Base-by-base conservation (phyloP, 2,329 filamentous ascomycete species). In the Ophiostoma ips region DNA sequence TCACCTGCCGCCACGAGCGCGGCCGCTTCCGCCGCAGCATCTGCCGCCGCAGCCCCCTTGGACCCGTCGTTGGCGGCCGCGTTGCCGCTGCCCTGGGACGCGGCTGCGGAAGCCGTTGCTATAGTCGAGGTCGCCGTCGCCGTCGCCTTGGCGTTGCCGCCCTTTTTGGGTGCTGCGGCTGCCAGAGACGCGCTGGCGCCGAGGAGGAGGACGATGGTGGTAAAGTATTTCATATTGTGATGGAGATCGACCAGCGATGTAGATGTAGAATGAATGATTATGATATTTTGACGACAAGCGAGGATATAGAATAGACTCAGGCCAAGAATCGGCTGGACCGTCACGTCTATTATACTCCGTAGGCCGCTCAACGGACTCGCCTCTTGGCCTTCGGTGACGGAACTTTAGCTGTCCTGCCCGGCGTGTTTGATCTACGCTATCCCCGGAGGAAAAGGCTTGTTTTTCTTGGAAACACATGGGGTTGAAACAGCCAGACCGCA, bases 211-310 rank as follows among this genome's bases (percentile, higher is more conserved):
- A 55, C 33, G 41, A 55, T 45, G 18, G 53, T 45, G 46, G 15
- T 49, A 19, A 55, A 34, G 52, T 55, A 55, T 50, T 52, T 55
- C 52, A 55, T 55, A 53, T 53, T 52, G 53, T 31, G 37, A 31
- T 21, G 13, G n/a, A 28, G 8, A 28, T 28, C 24, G 24, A 28
- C 24, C 24, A 43, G 40, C 40, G 28, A 28, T 11, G 13, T 41
- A 38, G 33, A 33, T 46, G 5, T n/a, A 16, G 48, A 54, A 28
- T 28, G 24, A 28, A 28, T n/a, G n/a, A n/a, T n/a, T n/a, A n/a
- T n/a, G n/a, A 55, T 55, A 53, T 53, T 52, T 52, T 31, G 37
- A 31, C 24, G 24, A 28, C 24, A 15, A 43, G 40, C 40, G 28
- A 28, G 19, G 33, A 33, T 46, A 3, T n/a, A 16, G 48, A 54